phyloP scores from a whole-genome alignment of 176 grass and related monocot genomes.

The Carex cristatella region DNA sequence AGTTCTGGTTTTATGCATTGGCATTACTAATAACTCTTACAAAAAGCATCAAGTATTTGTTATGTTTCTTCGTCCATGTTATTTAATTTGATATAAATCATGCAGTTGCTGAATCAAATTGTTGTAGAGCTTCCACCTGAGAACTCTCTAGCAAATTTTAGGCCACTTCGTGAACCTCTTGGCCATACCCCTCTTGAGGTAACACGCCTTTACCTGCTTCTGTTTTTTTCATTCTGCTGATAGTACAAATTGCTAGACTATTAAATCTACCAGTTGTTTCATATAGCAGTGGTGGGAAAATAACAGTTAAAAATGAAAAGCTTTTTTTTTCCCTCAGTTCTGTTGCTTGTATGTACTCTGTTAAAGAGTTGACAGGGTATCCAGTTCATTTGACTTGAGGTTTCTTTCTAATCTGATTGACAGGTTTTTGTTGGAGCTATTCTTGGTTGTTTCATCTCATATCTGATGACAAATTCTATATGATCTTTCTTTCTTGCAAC shows the following conservation, averaged over 20 bases:
- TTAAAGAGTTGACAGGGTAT: background rate
- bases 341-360: background rate
- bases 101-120: slow-evolving; percentile 98
- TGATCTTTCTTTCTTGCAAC: slow-evolving; percentile 17
- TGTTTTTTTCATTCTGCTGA: background rate
- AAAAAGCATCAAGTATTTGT: background rate
- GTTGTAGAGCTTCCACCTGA: slow-evolving; percentile 82
- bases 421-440: slow-evolving; percentile 82
- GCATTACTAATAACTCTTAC: background rate
- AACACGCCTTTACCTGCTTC: slow-evolving; percentile 20
- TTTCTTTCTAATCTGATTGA: slow-evolving; percentile 1
- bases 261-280: background rate
- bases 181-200: slow-evolving; percentile 97
- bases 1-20: background rate
- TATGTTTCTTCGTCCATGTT: background rate
- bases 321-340: background rate
- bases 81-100: slow-evolving; percentile 17
- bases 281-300: background rate
- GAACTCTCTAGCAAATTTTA: slow-evolving; percentile 72
- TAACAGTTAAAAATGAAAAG: background rate
- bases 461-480: slow-evolving; percentile 53
- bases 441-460: slow-evolving; percentile 61
- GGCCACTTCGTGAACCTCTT: slow-evolving; percentile 82
- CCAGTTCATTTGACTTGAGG: background rate
- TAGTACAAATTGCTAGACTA: slow-evolving; percentile 17